Conservation (phyloP, 2,329 filamentous ascomycete genomes). For the Curvularia lunata region DNA sequence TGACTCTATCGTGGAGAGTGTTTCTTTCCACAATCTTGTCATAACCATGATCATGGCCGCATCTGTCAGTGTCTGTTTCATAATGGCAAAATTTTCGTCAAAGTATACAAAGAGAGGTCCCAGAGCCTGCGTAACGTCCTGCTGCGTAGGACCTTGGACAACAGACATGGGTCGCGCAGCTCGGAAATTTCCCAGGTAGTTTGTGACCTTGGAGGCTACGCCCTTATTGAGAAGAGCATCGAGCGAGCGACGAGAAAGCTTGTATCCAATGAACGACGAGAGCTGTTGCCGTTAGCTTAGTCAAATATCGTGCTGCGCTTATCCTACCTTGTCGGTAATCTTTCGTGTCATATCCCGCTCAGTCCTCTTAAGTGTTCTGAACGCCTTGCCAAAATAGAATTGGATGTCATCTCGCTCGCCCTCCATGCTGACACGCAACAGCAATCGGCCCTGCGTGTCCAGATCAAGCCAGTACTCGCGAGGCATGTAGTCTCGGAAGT, state of each 20-base stretch:
- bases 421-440: slow-evolving; percentile 97
- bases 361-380: slow-evolving; percentile 90
- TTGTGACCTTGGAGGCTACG: slow-evolving; percentile 72
- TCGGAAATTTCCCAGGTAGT: slow-evolving; percentile 60
- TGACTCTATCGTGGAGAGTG: slow-evolving; percentile 86
- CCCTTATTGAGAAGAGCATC: slow-evolving; percentile 75
- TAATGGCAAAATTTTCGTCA: slow-evolving; percentile 97
- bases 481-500: slow-evolving; percentile 95
- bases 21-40: slow-evolving; percentile 97
- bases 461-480: slow-evolving; percentile 97
- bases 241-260: slow-evolving; percentile 82
- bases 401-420: slow-evolving; percentile 97
- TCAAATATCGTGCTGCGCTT: slow-evolving; percentile 1
- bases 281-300: slow-evolving; percentile 61
- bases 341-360: slow-evolving; percentile 98
- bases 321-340: slow-evolving; percentile 89
- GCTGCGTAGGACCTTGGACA: slow-evolving; percentile 66
- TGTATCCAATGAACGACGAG: slow-evolving; percentile 88
- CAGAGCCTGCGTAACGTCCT: slow-evolving; percentile 80
- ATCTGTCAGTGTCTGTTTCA: slow-evolving; percentile 94
- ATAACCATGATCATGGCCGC: slow-evolving; percentile 99
- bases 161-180: slow-evolving; percentile 56
- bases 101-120: slow-evolving; percentile 91
- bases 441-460: slow-evolving; percentile 87
- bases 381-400: slow-evolving; percentile 97